These are phyloP conservation scores for Rosa persica DNA, from an alignment of 306 rosid species.

Conservation along the genomic window DNA sequence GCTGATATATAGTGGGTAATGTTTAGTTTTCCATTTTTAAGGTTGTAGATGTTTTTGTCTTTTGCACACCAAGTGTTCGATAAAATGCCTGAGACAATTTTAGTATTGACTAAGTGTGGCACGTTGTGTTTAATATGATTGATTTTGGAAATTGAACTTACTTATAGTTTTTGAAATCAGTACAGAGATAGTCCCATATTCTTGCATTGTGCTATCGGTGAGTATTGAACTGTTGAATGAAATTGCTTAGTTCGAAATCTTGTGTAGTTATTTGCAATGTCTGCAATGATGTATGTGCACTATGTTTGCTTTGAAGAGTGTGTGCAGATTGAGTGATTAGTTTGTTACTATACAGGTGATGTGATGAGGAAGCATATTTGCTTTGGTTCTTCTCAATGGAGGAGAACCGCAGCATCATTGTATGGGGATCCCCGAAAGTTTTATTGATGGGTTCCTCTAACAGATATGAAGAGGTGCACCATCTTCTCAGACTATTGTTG, in stretches of 20 bases:
- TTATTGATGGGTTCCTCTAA: constrained; percentile 41
- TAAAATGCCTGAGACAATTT: background rate
- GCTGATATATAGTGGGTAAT: background rate
- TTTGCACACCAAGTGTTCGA: background rate
- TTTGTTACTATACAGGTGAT: constrained; percentile 30
- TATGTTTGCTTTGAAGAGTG: background rate
- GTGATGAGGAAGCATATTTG: constrained; percentile 31
- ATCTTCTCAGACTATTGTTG: constrained; percentile 29
- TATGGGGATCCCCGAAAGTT: constrained; percentile 21
- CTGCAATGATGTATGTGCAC: background rate
- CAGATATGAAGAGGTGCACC: constrained; percentile 58
- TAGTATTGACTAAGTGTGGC: background rate
- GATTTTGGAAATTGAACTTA: background rate
- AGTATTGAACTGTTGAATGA: background rate
- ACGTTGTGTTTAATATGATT: background rate
- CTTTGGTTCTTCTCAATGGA: constrained; percentile 24
- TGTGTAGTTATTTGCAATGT: background rate
- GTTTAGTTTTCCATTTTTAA: background rate
- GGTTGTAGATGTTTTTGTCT: background rate
- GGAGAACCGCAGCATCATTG: constrained; percentile 11
- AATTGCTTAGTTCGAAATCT: background rate
- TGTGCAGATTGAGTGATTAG: background rate
- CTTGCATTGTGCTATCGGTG: background rate
- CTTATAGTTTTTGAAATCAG: background rate
- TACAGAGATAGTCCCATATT: background rate